Conservation (phyloP, 805 yeast genomes). For the Kluyveromyces dobzhanskii region DNA sequence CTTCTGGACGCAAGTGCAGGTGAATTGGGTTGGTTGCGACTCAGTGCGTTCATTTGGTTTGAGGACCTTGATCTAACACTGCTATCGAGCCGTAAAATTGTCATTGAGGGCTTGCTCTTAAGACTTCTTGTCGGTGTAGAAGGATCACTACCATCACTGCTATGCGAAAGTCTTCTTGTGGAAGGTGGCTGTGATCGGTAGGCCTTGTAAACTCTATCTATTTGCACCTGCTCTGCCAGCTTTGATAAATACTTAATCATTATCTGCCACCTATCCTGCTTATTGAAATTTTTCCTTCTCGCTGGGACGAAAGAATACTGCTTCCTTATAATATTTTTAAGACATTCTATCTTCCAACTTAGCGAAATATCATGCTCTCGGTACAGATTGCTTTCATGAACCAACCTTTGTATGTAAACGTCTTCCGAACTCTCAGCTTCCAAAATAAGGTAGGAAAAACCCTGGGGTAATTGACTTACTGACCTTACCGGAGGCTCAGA, state of each 20-base stretch:
- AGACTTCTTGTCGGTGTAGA: slow-evolving; percentile 17
- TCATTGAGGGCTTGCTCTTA: slow-evolving; percentile 23
- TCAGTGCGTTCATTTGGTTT: slow-evolving; percentile 7
- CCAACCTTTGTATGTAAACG: slow-evolving; percentile 37
- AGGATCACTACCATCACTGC: slow-evolving; percentile 3
- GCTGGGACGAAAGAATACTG: slow-evolving; percentile 21
- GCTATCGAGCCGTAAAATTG: slow-evolving; percentile 20
- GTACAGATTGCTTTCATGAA: slow-evolving; percentile 42
- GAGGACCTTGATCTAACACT: slow-evolving; percentile 5
- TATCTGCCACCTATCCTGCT: slow-evolving; percentile 37
- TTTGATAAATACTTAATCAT: slow-evolving; percentile 40
- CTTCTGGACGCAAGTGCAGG: slow-evolving; percentile 1
- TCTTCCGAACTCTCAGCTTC: slow-evolving; percentile 36
- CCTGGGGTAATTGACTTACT: slow-evolving; percentile 20
- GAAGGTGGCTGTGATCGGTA: slow-evolving; percentile 13
- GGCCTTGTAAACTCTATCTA: slow-evolving; percentile 54
- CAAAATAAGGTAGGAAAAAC: slow-evolving; percentile 33
- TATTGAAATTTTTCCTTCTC: slow-evolving; percentile 22
- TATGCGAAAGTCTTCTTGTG: slow-evolving; percentile 6
- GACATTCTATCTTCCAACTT: slow-evolving; percentile 33
- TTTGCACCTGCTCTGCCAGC: slow-evolving; percentile 55
- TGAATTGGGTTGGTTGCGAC: slow-evolving; percentile 3
- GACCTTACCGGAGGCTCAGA: slow-evolving; percentile 40
- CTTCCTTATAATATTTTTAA: slow-evolving; percentile 27
- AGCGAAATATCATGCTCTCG: slow-evolving; percentile 43